Evolutionary conservation across 2,329 filamentous ascomycete genomes (phyloP), one percentile per base, ranked within the genome.

Genomic region (Blastomyces gilchristii): DNA sequence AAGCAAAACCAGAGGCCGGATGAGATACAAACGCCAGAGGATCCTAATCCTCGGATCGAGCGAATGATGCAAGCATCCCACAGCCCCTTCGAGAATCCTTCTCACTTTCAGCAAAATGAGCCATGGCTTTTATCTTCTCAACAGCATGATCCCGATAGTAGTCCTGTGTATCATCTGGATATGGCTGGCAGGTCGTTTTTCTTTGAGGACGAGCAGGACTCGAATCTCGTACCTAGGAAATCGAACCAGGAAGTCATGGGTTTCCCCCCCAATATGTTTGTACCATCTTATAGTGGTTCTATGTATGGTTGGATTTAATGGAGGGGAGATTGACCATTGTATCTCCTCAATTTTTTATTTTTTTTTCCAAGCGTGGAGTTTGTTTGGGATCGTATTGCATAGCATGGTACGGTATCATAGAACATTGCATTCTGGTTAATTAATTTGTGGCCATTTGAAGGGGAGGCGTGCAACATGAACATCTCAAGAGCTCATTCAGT

Each of bases 361-460:
- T 58, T 63, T 41, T 52, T 49, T 52, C 58, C 37, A 52, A 25
- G 47, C 47, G 47, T 50, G 47, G 22, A 25, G 47, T 37, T 54
- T 18, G 16, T 37, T 34, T 54, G 25, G 28, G 43, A 39, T 52
- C 16, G 61, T 68, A 68, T 70, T 65, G 71, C 72, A 75, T 75
- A 73, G 72, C 72, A 62, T 67, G 71, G 72, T 69, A 22, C 28
- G 12, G 49, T n/a, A 52, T 52, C 2, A 50, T 25, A 28, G 22
- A 50, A 25, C 12, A 4, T 34, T 8, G 2, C 25, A 37, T 18
- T 34, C 28, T 18, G 9, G 28, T 22, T 22, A 22, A 22, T 34
- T 9, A 22, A n/a, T 7, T 54, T 5, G 37, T 34, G 34, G 2
- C 2, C 31, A 14, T 54, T n/a, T 11, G 16, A 31, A 4, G 9